Base-by-base conservation (phyloP, 345 rosid genomes). In the Tarenaya hassleriana region DNA sequence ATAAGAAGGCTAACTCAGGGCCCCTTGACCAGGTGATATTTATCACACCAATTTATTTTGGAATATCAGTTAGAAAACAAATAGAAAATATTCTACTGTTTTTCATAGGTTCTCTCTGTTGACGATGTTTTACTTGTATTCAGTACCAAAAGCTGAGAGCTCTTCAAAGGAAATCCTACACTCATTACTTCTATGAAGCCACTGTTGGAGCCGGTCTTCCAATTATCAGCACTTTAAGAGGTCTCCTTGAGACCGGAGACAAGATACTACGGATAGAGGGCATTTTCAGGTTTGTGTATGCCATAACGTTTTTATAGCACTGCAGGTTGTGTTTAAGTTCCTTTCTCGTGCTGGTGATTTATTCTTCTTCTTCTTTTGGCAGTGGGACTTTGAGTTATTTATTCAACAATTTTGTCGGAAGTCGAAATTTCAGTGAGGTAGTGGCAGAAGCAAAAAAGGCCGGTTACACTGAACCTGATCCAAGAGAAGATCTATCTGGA, bases 181-280 rank as follows among this genome's bases (percentile, higher is more conserved):
- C 94, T 7, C 99, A 92, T 81, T 92, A 81, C 79, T 92, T 92
- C 69, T 92, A 92, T 50, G 99, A 92, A 65, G 99, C 99, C 38
- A 92, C 99, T 10, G 94, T 92, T 62, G 98, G 98, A 68, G 99
- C 99, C 58, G 99, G 99, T 55, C 99, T 92, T 66, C 99, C 99
- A 16, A 92, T 92, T 50, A 69, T 92, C 49, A 92, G 94, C 77
- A 92, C 99, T 63, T 73, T 92, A 70, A 72, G 95, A 45, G 97
- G 99, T 60, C 94, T 92, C 47, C 95, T 88, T 4, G 97, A 92
- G 73, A 92, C 99, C 4, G 97, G 97, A 58, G 99, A 92, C 67
- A 83, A 71, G 62, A 92, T 92, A 53, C 63, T 77, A 64, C 80
- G 75, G 35, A 83, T 94, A 52, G 97, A 94, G 70, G 99, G 99